Percentiles rank a stretch among this genome's conserved stretches.
Conservation (phyloP, 768 basidiomycete species). For the Mycena leptocephala region DNA sequence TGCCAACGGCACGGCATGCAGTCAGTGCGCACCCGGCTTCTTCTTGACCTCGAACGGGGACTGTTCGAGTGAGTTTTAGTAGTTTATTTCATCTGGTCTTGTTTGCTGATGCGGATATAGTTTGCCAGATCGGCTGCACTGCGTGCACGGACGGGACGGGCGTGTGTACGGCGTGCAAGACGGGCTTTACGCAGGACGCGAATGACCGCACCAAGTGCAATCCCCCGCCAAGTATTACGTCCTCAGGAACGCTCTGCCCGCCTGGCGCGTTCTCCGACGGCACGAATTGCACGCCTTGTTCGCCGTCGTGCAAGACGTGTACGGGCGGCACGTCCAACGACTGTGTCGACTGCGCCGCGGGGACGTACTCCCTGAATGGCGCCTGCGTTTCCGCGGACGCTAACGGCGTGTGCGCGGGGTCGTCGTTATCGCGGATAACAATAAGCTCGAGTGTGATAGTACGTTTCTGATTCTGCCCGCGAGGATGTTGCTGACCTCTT, state of each 20-base stretch:
- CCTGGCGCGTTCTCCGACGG: slow-evolving; percentile 74
- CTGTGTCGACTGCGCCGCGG: slow-evolving; percentile 78
- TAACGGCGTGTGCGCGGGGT: slow-evolving; percentile 81
- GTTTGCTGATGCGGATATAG: slow-evolving; percentile 46
- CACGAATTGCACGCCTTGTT: slow-evolving; percentile 70
- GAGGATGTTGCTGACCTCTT: not conserved
- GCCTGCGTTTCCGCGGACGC: slow-evolving; percentile 76
- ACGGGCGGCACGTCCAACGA: slow-evolving; percentile 73
- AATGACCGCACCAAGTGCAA: slow-evolving; percentile 79
- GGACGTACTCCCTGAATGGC: slow-evolving; percentile 75
- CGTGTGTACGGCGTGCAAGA: slow-evolving; percentile 78
- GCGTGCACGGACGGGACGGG: slow-evolving; percentile 77
- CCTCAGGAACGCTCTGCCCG: slow-evolving; percentile 73
- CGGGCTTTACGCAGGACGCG: slow-evolving; percentile 76
- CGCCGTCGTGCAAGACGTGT: slow-evolving; percentile 79
- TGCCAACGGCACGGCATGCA: slow-evolving; percentile 77
- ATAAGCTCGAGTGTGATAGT: slow-evolving; percentile 88
- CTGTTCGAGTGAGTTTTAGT: slow-evolving; percentile 69
- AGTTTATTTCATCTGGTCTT: not conserved
- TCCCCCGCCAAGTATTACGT: slow-evolving; percentile 66
- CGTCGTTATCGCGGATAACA: slow-evolving; percentile 83
- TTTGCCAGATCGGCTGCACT: slow-evolving; percentile 77
- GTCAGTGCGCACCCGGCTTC: slow-evolving; percentile 76
- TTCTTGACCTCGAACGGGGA: slow-evolving; percentile 72
- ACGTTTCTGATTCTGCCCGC: slow-evolving; percentile 44